phyloP scores from a whole-genome alignment of 768 basidiomycete genomes.

The Fistulinella prunicolor region DNA sequence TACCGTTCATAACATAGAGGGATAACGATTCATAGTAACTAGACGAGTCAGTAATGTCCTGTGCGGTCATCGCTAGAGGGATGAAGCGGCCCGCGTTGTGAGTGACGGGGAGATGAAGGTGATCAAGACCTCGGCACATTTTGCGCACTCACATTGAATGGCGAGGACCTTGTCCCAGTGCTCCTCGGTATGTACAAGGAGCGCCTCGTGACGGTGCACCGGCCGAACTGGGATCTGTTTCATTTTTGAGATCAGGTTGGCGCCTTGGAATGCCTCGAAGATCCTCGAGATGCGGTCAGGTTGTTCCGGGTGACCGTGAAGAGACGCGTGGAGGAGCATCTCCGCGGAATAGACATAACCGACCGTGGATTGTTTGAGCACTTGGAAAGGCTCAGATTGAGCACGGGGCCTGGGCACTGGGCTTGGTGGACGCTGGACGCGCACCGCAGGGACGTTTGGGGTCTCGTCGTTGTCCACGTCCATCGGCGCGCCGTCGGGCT shows the following conservation, averaged over 20 bases:
- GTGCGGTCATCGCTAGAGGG: slow-evolving; percentile 62
- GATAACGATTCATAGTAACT: slow-evolving; percentile 88
- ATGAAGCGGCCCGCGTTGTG: slow-evolving; percentile 12
- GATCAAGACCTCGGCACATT: slow-evolving; percentile 1
- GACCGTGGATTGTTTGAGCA: slow-evolving; percentile 38
- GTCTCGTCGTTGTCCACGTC: slow-evolving; percentile 26
- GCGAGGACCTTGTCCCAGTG: slow-evolving; percentile 90
- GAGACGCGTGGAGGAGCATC: slow-evolving; percentile 82
- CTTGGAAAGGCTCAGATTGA: slow-evolving; percentile 32
- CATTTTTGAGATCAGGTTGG: slow-evolving; percentile 67
- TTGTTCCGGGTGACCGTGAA: slow-evolving; percentile 70
- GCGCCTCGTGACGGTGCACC: slow-evolving; percentile 72
- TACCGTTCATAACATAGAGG: slow-evolving; percentile 85
- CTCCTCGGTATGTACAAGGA: slow-evolving; percentile 87
- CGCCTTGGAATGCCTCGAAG: slow-evolving; percentile 58
- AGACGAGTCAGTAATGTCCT: slow-evolving; percentile 72
- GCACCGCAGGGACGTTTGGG: not conserved
- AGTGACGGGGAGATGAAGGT: slow-evolving; percentile 10
- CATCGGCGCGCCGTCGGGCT: slow-evolving; percentile 23
- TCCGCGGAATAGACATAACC: slow-evolving; percentile 84
- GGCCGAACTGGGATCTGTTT: slow-evolving; percentile 71
- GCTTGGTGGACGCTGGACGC: slow-evolving; percentile 16
- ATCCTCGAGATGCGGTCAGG: slow-evolving; percentile 78
- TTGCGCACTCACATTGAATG: slow-evolving; percentile 64
- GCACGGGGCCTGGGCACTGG: slow-evolving; percentile 22